Evolutionary conservation across 1,284 basidiomycete species (phyloP), one percentile per base, ranked within the genome.

Genomic region (Cryptococcus maquisensis): DNA sequence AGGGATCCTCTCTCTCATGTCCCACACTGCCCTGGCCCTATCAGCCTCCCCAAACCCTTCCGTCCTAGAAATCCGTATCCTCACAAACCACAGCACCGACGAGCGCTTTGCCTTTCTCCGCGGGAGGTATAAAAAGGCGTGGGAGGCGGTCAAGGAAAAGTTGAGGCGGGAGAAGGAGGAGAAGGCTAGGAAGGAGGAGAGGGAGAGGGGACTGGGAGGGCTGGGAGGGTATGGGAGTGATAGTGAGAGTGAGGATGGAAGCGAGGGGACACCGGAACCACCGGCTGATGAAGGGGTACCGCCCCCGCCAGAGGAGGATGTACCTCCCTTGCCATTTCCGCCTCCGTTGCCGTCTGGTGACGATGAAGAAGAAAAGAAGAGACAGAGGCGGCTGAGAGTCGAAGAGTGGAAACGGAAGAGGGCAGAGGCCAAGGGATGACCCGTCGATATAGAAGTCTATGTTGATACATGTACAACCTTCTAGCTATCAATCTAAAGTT

Each of bases 31-130:
- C 0, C 64, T 68, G 7, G 85, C 88, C 59, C 69, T 93, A 15
- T 67, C 81, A 12, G 75, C 80, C 4, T 87, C 89, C 0, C 83
- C 84, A 3, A 90, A 92, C 64, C 81, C 87, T 5, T 82, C 84
- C 0, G 82, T 88, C 57, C 79, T 93, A 15, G 88, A 91, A 72
- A 85, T 90, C 81, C 83, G 88, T n/a, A 92, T 94, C 56, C 77
- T 93, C 4, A 85, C 90, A 5, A 90, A 93, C 63, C 83, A 93
- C 64, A 85, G 87, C 0, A 77, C 54, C 69, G 60, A 90, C 84
- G 68, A 78, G 66, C 63, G 82, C 1, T 92, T 94, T 66, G 82
- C 85, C 0, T 94, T 93, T 69, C 73, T 94, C 37, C 81, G 84
- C 18, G 89, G 88, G 1, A 77, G 86, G 28, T 91, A 86, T 84